phyloP scores from a whole-genome alignment of 768 basidiomycete species.

The Termitomyces heimii region DNA sequence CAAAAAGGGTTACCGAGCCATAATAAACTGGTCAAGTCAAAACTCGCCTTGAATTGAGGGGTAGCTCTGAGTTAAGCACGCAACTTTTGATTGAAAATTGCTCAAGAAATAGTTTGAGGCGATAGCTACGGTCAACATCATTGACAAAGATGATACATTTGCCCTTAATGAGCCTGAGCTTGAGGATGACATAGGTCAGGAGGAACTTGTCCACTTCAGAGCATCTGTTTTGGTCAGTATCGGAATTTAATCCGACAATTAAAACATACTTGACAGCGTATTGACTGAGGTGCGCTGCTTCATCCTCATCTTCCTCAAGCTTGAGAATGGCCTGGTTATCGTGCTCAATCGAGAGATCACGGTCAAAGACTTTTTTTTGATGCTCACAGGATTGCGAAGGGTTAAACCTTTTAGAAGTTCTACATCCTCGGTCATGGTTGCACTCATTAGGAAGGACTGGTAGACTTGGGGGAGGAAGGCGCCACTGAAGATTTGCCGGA shows the following conservation, averaged over 20 bases:
- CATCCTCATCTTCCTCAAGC: constrained; percentile 84
- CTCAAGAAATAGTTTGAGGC: constrained; percentile 95
- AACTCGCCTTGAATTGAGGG: constrained; percentile 79
- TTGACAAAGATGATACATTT: constrained; percentile 98
- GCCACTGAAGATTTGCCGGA: constrained; percentile 63
- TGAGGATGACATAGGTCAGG: constrained; percentile 91
- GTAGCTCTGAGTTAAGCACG: constrained; percentile 93
- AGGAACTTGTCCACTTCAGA: constrained; percentile 97
- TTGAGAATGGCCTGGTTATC: constrained; percentile 67
- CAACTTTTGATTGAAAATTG: constrained; percentile 96
- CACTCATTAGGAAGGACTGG: constrained; percentile 95
- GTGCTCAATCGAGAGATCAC: background rate
- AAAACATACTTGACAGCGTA: constrained; percentile 66
- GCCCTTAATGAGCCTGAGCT: constrained; percentile 91
- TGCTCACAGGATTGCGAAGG: constrained; percentile 76
- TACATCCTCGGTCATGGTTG: constrained; percentile 96
- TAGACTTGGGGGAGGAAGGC: constrained; percentile 73
- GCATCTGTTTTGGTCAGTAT: constrained; percentile 41
- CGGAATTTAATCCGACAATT: background rate
- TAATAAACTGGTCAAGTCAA: background rate
- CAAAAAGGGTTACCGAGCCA: background rate
- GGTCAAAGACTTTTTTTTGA: background rate
- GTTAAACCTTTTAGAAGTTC: constrained; percentile 85
- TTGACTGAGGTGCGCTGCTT: constrained; percentile 75
- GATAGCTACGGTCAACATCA: constrained; percentile 90